Conservation (phyloP, 768 basidiomycete species). For the Albatrellus ellisii region DNA sequence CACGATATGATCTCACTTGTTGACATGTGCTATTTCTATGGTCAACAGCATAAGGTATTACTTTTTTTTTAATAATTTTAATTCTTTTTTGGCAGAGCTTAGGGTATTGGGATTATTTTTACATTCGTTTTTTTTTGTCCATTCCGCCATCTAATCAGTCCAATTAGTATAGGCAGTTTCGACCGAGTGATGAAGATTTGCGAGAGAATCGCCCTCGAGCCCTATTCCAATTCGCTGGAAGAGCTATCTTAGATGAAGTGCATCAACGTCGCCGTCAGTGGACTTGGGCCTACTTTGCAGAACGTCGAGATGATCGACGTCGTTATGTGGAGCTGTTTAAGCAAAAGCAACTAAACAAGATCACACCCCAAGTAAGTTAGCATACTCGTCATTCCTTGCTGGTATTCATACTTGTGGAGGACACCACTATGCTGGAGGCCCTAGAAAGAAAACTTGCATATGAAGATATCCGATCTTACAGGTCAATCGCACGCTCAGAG, state of each 20-base stretch:
- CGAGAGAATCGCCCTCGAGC: constrained; percentile 47
- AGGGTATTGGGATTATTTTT: too few species aligned
- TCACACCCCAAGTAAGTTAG: constrained; percentile 40
- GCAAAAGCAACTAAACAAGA: constrained; percentile 44
- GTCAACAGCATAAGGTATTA: constrained; percentile 63
- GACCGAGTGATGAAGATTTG: constrained; percentile 52
- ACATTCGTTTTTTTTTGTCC: not conserved
- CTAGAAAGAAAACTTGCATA: constrained; percentile 81
- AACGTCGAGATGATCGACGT: constrained; percentile 80
- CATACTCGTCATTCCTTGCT: not conserved
- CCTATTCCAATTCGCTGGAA: constrained; percentile 64
- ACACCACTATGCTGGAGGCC: constrained; percentile 36
- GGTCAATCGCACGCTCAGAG: constrained; percentile 84
- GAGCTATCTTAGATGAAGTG: constrained; percentile 71
- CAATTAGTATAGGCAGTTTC: constrained; percentile 82
- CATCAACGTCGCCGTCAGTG: constrained; percentile 74
- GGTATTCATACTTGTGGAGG: constrained; percentile 27
- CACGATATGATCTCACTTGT: constrained; percentile 84
- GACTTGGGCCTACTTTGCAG: constrained; percentile 86
- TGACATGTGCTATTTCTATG: constrained; percentile 95
- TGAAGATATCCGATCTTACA: constrained; percentile 94
- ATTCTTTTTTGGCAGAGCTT: constrained; percentile 4
- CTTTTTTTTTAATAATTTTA: too few species aligned
- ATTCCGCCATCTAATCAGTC: too few species aligned
- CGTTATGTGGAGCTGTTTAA: constrained; percentile 78